phyloP scores from a whole-genome alignment of 805 yeast species.

The baker's yeast (Saccharomyces cerevisiae) region DNA sequence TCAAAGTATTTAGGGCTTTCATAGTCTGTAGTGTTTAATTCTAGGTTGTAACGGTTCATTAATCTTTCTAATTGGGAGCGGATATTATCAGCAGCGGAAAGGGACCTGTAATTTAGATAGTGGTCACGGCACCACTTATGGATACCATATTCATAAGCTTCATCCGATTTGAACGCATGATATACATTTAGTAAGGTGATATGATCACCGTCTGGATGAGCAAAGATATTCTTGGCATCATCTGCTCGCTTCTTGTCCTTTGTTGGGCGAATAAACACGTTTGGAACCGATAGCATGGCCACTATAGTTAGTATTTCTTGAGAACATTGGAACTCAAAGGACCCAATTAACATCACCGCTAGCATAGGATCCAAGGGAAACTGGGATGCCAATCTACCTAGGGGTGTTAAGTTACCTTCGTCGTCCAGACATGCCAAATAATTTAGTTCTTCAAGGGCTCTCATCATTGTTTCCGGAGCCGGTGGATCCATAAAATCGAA shows the following conservation, averaged over 20 bases:
- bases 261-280: slow-evolving; percentile 89
- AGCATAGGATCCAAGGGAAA: slow-evolving; percentile 95
- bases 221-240: slow-evolving; percentile 77
- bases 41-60: slow-evolving; percentile 75
- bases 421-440: slow-evolving; percentile 85
- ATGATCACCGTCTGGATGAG: slow-evolving; percentile 94
- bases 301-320: slow-evolving; percentile 83
- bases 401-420: slow-evolving; percentile 80
- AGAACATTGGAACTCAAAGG: slow-evolving; percentile 79
- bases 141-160: slow-evolving; percentile 55
- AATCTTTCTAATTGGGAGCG: slow-evolving; percentile 73
- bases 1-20: slow-evolving; percentile 63
- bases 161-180: slow-evolving; percentile 72
- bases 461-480: slow-evolving; percentile 99
- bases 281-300: slow-evolving; percentile 86
- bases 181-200: slow-evolving; percentile 81
- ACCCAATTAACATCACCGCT: slow-evolving; percentile 85
- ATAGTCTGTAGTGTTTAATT: slow-evolving; percentile 57
- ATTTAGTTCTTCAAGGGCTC: slow-evolving; percentile 92
- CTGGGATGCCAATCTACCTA: slow-evolving; percentile 84
- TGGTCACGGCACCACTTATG: slow-evolving; percentile 89
- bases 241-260: slow-evolving; percentile 83
- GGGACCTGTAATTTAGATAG: slow-evolving; percentile 73
- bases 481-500: slow-evolving; percentile 99
- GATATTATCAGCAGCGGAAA: slow-evolving; percentile 79